Evolutionary conservation across 192 early-diverging fungal species (phyloP).

Genomic region (Entrophospora sp.): DNA sequence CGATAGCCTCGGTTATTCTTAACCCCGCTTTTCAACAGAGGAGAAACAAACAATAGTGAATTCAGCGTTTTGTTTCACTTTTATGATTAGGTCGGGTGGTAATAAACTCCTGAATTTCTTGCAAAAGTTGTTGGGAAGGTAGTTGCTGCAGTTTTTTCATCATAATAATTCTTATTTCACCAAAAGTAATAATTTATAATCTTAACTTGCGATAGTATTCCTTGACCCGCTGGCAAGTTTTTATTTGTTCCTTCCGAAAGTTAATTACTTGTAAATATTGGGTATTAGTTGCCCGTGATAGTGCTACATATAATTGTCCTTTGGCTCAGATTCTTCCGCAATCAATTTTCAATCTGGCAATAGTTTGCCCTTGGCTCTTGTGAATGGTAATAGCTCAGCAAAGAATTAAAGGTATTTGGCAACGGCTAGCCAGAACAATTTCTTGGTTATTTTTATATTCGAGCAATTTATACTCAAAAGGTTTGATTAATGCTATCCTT

Average conservation of each 20-base stretch:
- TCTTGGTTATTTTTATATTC: neutral
- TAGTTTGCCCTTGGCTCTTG: conserved; percentile 13
- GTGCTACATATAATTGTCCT: conserved; percentile 15
- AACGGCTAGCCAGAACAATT: neutral
- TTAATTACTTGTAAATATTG: neutral
- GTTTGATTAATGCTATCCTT: neutral
- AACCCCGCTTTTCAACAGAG: conserved; percentile 3
- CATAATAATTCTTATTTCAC: no score
- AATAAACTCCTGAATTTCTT: conserved; percentile 13
- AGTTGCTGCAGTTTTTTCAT: conserved; percentile 8
- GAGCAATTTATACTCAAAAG: neutral
- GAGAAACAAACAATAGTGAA: conserved; percentile 13
- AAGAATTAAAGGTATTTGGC: conserved; percentile 6
- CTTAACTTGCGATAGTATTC: neutral
- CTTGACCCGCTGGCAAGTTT: neutral
- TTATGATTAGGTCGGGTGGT: conserved; percentile 1
- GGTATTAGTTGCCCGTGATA: neutral
- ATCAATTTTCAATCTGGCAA: conserved; percentile 1
- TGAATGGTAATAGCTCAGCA: conserved; percentile 13
- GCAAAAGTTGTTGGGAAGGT: conserved; percentile 14
- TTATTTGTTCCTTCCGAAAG: neutral
- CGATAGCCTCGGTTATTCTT: neutral
- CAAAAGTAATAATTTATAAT: no score
- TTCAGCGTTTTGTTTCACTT: conserved; percentile 7
- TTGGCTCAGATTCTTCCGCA: neutral